phyloP scores from a whole-genome alignment of 345 rosid species.

The Geranium brycei region DNA sequence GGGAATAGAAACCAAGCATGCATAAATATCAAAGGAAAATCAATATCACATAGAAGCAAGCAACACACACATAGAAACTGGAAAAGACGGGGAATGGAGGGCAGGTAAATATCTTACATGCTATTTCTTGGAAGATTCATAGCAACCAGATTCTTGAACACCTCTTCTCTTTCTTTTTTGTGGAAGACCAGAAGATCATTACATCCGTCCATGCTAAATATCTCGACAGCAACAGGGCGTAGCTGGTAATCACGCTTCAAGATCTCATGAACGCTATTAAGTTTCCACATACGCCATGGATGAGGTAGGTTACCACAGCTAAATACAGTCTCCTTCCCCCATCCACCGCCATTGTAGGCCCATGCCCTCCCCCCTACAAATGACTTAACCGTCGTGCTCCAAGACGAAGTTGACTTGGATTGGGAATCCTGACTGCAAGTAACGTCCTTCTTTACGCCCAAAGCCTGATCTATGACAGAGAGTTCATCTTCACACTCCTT shows the following conservation, averaged over 20 bases:
- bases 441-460: slow-evolving; percentile 91
- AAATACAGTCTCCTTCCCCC: slow-evolving; percentile 92
- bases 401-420: slow-evolving; percentile 76
- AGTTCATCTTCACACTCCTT: slow-evolving; percentile 92
- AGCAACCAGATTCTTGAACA: slow-evolving; percentile 83
- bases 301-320: slow-evolving; percentile 75
- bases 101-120: slow-evolving; percentile 46
- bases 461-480: slow-evolving; percentile 97
- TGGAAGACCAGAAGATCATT: slow-evolving; percentile 96
- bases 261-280: slow-evolving; percentile 83
- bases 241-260: slow-evolving; percentile 98
- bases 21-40: neutral
- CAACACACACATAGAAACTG: no score
- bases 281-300: slow-evolving; percentile 98
- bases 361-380: slow-evolving; percentile 89
- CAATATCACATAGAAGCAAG: neutral
- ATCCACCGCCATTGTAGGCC: slow-evolving; percentile 98
- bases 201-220: slow-evolving; percentile 98
- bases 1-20: no score
- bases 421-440: slow-evolving; percentile 63
- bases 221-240: slow-evolving; percentile 96
- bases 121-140: slow-evolving; percentile 93
- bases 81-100: slow-evolving; percentile 1
- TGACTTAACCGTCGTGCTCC: slow-evolving; percentile 48
- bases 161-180: slow-evolving; percentile 98